Percentiles rank a stretch among this genome's conserved stretches.
phyloP scores from a whole-genome alignment of 2,329 filamentous ascomycete genomes.

The Xenosphaeropsis pyriputrescens region DNA sequence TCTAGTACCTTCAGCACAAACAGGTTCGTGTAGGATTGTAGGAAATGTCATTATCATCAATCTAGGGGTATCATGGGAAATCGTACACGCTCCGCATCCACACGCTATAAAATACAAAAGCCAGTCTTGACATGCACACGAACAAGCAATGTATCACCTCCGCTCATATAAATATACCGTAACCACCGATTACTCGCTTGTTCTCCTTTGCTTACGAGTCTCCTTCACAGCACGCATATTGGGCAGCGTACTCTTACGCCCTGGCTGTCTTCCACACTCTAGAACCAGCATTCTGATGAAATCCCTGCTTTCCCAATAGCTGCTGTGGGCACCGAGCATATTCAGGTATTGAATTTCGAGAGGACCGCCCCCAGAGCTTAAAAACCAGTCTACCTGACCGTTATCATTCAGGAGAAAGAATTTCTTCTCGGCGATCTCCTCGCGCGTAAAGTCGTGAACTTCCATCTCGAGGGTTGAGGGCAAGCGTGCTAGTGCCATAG shows the following conservation, averaged over 20 bases:
- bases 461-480: slow-evolving; percentile 74
- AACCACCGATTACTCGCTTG: too few relatives aligned
- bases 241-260: slow-evolving; percentile 42
- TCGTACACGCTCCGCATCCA: too few relatives aligned
- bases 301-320: slow-evolving; percentile 80
- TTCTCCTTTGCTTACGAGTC: neutral
- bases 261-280: slow-evolving; percentile 66
- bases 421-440: slow-evolving; percentile 83
- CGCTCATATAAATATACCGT: too few relatives aligned
- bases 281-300: slow-evolving; percentile 84
- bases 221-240: slow-evolving; percentile 43
- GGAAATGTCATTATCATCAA: too few relatives aligned
- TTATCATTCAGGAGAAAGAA: slow-evolving; percentile 88
- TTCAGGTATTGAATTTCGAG: slow-evolving; percentile 93
- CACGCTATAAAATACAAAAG: too few relatives aligned
- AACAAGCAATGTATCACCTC: too few relatives aligned
- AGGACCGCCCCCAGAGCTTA: slow-evolving; percentile 71
- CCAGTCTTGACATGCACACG: too few relatives aligned
- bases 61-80: too few relatives aligned
- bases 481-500: slow-evolving; percentile 25
- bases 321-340: slow-evolving; percentile 90
- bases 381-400: slow-evolving; percentile 83
- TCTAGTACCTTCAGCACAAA: too few relatives aligned
- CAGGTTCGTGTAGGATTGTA: too few relatives aligned
- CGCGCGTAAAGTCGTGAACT: slow-evolving; percentile 84